Base-by-base conservation (phyloP, 1,284 basidiomycete species). In the Papiliotrema terrestris region DNA sequence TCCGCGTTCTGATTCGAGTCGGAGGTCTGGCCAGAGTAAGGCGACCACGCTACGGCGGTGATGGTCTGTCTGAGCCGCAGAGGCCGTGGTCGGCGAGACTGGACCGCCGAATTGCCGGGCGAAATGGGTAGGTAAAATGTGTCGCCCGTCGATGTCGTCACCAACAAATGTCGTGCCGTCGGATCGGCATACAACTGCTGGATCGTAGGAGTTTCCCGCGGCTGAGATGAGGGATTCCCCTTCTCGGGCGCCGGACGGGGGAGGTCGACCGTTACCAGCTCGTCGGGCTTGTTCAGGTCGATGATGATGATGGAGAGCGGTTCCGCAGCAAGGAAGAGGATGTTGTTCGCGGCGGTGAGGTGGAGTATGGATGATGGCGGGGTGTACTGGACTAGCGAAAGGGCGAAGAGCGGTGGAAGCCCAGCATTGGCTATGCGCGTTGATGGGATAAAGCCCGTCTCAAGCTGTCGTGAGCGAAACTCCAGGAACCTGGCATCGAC, bases 21-120 rank as follows among this genome's bases (percentile, higher is more conserved):
- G 3, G 38, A 14, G 1, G 50, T 29, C 1, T 44, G 15, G 5
- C 65, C 61, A 2, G 67, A 65, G 13, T 66, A 82, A n/a, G 86
- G 79, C 66, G 93, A 92, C 95, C 95, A 98, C 0, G 90, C 90
- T n/a, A 97, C 81, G 58, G 90, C 87, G 67, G 94, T 91, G 60
- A 98, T 86, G 63, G 90, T 81, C 79, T 93, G 88, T 71, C 91
- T 87, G 72, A 94, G 86, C 67, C 91, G 86, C 45, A 96, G 77
- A 37, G 82, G 85, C 49, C 84, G 83, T 0, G 89, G 86, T 67
- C 90, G 89, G 77, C 87, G 56, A 3, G 83, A 59, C 84, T 83
- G 74, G 11, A 66, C 62, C 13, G 62, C 60, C 0, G 63, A 54
- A 43, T 72, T 66, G 3, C 68, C 67, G 11, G 69, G 67, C 38